Base-by-base conservation (phyloP, 2,329 filamentous ascomycete species). In the Albifimbria verrucaria region DNA sequence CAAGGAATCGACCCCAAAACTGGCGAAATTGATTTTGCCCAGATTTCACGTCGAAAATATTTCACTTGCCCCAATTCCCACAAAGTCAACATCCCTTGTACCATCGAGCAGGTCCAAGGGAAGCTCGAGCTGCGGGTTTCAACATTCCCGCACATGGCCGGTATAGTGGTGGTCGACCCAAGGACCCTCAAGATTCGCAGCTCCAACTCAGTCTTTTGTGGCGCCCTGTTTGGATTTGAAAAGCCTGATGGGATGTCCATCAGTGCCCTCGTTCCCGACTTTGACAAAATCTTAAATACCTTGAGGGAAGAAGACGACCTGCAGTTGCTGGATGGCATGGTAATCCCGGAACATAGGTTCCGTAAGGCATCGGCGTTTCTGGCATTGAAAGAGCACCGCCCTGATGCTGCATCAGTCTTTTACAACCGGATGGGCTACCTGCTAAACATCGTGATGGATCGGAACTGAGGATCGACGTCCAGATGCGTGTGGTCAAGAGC, bases 301-400 rank as follows among this genome's bases (percentile, higher is more conserved):
- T 77, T 99, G 62, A 90, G 85, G 4, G 88, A 96, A 52, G 91
- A 97, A 66, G 92, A 99, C 61, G 86, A 90, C 41, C 80, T 97
- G 49, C 80, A 86, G 49, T 77, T 97, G 23, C 81, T 89, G 11
- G 94, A 99, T 68, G 94, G 94, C n/a, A 92, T 97, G 63, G 92
- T 99, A 17, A 88, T 99, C 52, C 92, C 94, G 1, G 94, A 99
- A 69, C 92, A 97, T 67, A 95, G 90, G 65, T 97, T 99, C 73
- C 86, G 94, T 53, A 87, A 92, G 59, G 94, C 94, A 7, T 84
- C 91, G 53, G 91, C 92, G 4, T 82, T 96, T 50, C 79, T 96
- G 22, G 89, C 90, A 2, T 78, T 97, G 52, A 86, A 89, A 52
- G 90, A 97, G 67, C 91, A 90, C 24, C 89, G 86, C 45, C 83